A percentile compares a stretch with the other conserved stretches of the same genome.
phyloP scores from a whole-genome alignment of 2,329 filamentous ascomycete species.

The Cadophora sp. region DNA sequence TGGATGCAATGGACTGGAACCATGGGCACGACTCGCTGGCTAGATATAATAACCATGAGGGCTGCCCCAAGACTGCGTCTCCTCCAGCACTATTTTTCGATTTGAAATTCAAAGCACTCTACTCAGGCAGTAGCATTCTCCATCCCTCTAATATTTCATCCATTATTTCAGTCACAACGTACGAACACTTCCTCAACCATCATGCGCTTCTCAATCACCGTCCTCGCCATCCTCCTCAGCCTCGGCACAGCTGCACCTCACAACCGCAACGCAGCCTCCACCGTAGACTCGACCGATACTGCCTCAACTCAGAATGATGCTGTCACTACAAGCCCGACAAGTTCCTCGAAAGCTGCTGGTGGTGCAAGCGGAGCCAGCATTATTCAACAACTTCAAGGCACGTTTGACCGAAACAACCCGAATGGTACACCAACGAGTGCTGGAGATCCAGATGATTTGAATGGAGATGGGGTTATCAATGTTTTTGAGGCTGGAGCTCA shows the following conservation, averaged over 20 bases:
- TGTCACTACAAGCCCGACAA: background rate
- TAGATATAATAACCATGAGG: background rate
- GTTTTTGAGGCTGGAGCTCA: background rate
- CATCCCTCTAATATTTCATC: background rate
- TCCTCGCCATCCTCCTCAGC: background rate
- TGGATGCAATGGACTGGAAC: background rate
- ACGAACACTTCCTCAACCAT: background rate
- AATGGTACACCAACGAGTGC: background rate
- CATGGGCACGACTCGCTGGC: background rate
- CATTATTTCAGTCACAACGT: no score
- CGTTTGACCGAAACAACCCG: background rate
- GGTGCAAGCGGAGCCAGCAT: background rate
- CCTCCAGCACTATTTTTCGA: background rate
- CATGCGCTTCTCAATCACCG: background rate
- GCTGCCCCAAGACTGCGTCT: background rate
- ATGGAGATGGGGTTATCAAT: slow-evolving; percentile 9
- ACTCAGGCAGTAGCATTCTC: background rate
- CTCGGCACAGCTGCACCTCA: background rate
- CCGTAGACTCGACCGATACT: background rate
- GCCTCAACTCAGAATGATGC: background rate
- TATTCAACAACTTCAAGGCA: background rate
- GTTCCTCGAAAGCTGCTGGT: background rate
- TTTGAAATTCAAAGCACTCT: background rate
- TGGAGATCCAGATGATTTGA: slow-evolving; percentile 3
- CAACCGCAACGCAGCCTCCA: background rate